Evolutionary conservation across 1,284 basidiomycete genomes (phyloP), one percentile per base, ranked within the genome.

Genomic region (Cutaneotrichosporon dermatis): DNA sequence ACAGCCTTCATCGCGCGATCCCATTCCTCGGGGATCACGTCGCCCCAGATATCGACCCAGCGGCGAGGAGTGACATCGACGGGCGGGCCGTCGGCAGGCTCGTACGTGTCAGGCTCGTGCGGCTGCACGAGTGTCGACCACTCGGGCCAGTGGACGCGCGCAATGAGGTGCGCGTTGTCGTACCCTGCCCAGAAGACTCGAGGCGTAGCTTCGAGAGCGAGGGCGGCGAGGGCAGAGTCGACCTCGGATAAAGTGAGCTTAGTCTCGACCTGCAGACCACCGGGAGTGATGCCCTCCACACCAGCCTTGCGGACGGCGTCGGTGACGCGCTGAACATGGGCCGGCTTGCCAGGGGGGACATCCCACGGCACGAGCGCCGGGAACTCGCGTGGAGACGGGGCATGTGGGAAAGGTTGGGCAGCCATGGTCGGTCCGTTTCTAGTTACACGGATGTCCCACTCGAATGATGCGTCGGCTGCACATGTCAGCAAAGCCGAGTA

Each of bases 1-100:
- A 89, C 84, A n/a, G 86, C 84, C 62, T 84, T 81, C 46, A 86
- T 71, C 9, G 85, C 87, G 41, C 85, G 83, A 55, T 84, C 81
- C 89, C 89, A 92, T 42, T 85, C 81, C 53, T 84, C 83, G 7
- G 77, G 70, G 41, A 89, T 78, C 66, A 81, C 82, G 13, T 73
- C 69, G 1, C 90, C 90, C 51, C 79, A 80, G 54, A 90, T 83
- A 71, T 89, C 86, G 44, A 88, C 73, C 90, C 90, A 92, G 46
- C 61, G 58, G 39, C 64, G 60, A 8, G 61, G 56, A 15, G 40
- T 40, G 58, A 48, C 45, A 35, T 16, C 37, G 5, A 34, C 39
- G 7, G 36, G 12, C 11, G 25, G 5, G 10, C n/a, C 1, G 3
- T 34, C 40, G 16, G 13, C 8, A 6, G 51, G 35, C 40, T 35